These are phyloP conservation scores for Oldenlandia corymbosa DNA, from an alignment of 257 asterid species.

Conservation along the genomic window DNA sequence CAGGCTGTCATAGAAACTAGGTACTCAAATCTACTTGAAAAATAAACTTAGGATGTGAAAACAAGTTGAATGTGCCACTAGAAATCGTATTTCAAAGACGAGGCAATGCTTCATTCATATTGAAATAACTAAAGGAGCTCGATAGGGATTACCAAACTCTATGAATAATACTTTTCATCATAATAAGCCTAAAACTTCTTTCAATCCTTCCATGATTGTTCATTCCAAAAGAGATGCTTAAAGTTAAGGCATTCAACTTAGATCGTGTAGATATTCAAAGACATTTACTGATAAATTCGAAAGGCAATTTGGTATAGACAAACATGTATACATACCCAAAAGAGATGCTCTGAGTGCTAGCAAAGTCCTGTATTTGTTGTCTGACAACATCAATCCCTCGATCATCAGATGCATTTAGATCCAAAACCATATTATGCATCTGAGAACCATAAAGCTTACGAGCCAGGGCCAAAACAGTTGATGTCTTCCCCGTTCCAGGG, in stretches of 20 bases:
- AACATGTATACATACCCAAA: constrained; percentile 48
- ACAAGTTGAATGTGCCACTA: neutral
- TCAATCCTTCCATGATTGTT: neutral
- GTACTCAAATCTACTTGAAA: neutral
- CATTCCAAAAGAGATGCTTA: neutral
- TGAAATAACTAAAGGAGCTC: neutral
- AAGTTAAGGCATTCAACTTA: neutral
- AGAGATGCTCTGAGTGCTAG: constrained; percentile 95
- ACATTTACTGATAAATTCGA: neutral
- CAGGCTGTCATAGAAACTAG: neutral
- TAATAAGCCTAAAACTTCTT: neutral
- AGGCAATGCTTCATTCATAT: neutral
- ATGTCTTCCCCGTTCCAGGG: constrained; percentile 98
- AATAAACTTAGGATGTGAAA: neutral
- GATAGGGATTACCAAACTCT: neutral
- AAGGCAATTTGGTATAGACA: neutral
- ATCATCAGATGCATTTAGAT: constrained; percentile 95
- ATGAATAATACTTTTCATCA: neutral
- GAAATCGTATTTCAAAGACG: neutral
- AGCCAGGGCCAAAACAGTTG: constrained; percentile 86
- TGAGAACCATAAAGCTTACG: constrained; percentile 79
- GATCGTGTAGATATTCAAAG: neutral
- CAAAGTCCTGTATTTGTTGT: constrained; percentile 97
- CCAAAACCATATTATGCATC: constrained; percentile 88
- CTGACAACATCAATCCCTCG: constrained; percentile 97